A percentile compares a stretch with the other conserved stretches of the same genome.
These are phyloP conservation scores for Telopea speciosissima DNA, from an alignment of 177 flowering plant species.

Conservation along the genomic window DNA sequence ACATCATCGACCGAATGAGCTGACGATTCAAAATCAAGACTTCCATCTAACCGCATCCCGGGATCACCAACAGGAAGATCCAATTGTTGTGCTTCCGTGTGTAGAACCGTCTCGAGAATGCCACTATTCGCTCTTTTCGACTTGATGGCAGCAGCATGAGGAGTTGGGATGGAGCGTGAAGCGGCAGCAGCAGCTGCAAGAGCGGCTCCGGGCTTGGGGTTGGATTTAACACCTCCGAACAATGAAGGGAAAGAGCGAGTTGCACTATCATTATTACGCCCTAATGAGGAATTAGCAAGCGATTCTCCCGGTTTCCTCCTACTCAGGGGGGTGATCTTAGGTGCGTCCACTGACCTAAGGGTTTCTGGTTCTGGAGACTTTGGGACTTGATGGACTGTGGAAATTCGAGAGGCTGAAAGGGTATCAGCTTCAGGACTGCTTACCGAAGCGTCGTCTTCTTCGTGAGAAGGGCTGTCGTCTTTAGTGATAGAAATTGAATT, in stretches of 20 bases:
- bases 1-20: conserved; percentile 1
- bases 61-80: conserved; percentile 7
- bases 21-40: conserved; percentile 3
- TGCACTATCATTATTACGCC: conserved; percentile 18
- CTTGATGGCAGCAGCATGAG: conserved; percentile 83
- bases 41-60: conserved; percentile 4
- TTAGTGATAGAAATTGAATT: conserved; percentile 4
- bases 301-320: conserved; percentile 22
- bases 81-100: conserved; percentile 19
- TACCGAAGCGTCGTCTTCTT: conserved; percentile 15
- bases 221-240: conserved; percentile 61
- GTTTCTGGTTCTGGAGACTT: conserved; percentile 3
- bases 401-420: conserved; percentile 7
- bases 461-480: conserved; percentile 8
- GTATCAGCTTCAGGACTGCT: conserved; percentile 7
- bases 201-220: conserved; percentile 92
- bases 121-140: conserved; percentile 44
- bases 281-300: conserved; percentile 19
- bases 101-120: conserved; percentile 17
- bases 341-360: not conserved
- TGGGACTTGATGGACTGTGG: conserved; percentile 4
- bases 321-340: conserved; percentile 4
- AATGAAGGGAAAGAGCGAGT: conserved; percentile 40
- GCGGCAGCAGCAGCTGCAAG: conserved; percentile 98
- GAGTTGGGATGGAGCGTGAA: conserved; percentile 62